A percentile compares a stretch with the other conserved stretches of the same genome.
Conservation (phyloP, 768 basidiomycete species). For the Mycena leptocephala region DNA sequence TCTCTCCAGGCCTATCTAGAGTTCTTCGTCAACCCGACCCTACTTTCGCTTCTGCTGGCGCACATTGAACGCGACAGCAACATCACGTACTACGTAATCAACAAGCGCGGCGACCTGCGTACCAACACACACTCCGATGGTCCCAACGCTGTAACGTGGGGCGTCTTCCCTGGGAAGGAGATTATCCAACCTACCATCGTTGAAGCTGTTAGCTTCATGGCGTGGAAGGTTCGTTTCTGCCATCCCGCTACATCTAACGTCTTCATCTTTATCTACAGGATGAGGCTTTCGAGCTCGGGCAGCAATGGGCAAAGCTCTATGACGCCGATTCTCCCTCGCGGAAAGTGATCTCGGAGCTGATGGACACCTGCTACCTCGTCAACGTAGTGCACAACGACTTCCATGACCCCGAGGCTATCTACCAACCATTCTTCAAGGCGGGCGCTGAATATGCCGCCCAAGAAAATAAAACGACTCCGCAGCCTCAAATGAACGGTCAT, state of each 20-base stretch:
- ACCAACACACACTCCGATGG: slow-evolving; percentile 97
- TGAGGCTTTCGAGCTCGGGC: slow-evolving; percentile 94
- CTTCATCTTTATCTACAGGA: slow-evolving; percentile 67
- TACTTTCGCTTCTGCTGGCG: slow-evolving; percentile 81
- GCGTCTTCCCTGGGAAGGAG: slow-evolving; percentile 97
- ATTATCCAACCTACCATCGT: slow-evolving; percentile 97
- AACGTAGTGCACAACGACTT: slow-evolving; percentile 98
- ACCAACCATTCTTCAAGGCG: slow-evolving; percentile 87
- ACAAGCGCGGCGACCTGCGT: slow-evolving; percentile 93
- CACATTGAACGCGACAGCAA: slow-evolving; percentile 90
- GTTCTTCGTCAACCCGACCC: slow-evolving; percentile 89
- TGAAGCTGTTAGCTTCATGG: slow-evolving; percentile 98
- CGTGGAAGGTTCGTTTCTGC: slow-evolving; percentile 84
- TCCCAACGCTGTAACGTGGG: slow-evolving; percentile 99
- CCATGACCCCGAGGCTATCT: slow-evolving; percentile 88
- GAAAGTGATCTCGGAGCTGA: slow-evolving; percentile 82
- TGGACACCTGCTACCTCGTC: slow-evolving; percentile 89
- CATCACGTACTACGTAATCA: slow-evolving; percentile 98
- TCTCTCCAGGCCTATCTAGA: slow-evolving; percentile 89
- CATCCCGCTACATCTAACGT: neutral
- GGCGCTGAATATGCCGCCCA: slow-evolving; percentile 71
- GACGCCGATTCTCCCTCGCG: slow-evolving; percentile 83
- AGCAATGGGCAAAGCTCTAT: slow-evolving; percentile 93
- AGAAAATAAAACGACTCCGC: slow-evolving; percentile 42
- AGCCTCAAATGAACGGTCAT: slow-evolving; percentile 60